Base-by-base conservation (phyloP, 441 rosid species). In the Dalechampia spathulata region DNA sequence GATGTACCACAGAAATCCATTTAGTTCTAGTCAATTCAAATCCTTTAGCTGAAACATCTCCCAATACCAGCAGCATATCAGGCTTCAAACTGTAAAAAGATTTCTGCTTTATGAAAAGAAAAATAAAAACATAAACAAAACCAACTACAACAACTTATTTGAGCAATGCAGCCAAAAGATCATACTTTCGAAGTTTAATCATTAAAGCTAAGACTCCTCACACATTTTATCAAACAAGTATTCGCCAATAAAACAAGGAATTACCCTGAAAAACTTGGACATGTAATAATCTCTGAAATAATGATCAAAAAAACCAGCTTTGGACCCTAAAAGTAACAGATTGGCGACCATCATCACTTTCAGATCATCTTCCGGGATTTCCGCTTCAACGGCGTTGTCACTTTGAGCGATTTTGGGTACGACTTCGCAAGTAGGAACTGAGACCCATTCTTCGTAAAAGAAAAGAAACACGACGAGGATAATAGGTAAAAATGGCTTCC, bases 21-120 rank as follows among this genome's bases (percentile, higher is more conserved):
- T 72, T 57, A 45, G 49, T 67, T 57, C 55, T 69, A 0, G 75
- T 61, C 70, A 74, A 65, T 58, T 72, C 71, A 13, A 53, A 75
- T 50, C 87, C 87, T 40, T 55, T 62, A 16, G 79, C 86, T 13
- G 86, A 77, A 52, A 84, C 60, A 67, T 84, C 87, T 42, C 91
- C 87, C 67, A 82, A 47, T 12, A 84, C 78, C 50, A 82, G 56
- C 62, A 82, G 72, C 84, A 84, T 74, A 59, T 84, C 84, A 23
- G 84, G 86, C 55, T 75, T 73, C 79, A 83, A 36, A 52, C 44
- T 64, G 40, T 50, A 58, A 66, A 80, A 76, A 17, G 90, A 83
- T 67, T 64, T 70, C 73, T 69, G 69, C 47, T 23, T 43, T 27
- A 2, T 3, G 8, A 3, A 30, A 30, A 3, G 4, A 49, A 0